Conservation (phyloP, 441 rosid species). For the Jatropha podagrica region DNA sequence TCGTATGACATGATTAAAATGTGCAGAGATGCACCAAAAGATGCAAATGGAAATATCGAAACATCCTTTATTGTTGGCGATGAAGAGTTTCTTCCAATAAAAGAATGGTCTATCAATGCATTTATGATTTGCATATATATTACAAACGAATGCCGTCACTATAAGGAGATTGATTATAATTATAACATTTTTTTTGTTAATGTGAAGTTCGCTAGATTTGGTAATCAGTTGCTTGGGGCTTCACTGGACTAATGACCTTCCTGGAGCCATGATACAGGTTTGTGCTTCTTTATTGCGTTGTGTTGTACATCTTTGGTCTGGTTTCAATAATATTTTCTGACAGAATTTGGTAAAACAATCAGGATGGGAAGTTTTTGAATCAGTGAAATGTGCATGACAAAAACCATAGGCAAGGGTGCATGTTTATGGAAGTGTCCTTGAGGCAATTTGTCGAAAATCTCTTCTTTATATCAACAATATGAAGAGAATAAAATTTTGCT, state of each 20-base stretch:
- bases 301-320: slow-evolving; percentile 8
- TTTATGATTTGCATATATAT: not conserved
- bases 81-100: slow-evolving; percentile 88
- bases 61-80: slow-evolving; percentile 80
- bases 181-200: slow-evolving; percentile 27
- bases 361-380: not conserved
- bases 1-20: slow-evolving; percentile 81
- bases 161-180: slow-evolving; percentile 12
- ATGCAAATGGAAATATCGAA: slow-evolving; percentile 45
- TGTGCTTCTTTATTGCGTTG: slow-evolving; percentile 8
- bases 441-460: not conserved
- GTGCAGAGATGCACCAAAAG: slow-evolving; percentile 53
- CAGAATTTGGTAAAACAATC: slow-evolving; percentile 8
- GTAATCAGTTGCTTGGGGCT: slow-evolving; percentile 92
- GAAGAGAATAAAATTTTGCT: too few relatives aligned
- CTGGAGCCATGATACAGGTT: slow-evolving; percentile 98
- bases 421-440: not conserved
- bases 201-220: slow-evolving; percentile 85
- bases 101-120: slow-evolving; percentile 58
- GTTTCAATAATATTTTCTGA: not conserved
- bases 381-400: not conserved
- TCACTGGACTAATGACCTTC: slow-evolving; percentile 99
- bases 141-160: slow-evolving; percentile 3
- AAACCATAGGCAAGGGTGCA: not conserved
- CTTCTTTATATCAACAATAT: too few relatives aligned